Conservation (phyloP, 75 land plant species). For the Pinus taeda region DNA sequence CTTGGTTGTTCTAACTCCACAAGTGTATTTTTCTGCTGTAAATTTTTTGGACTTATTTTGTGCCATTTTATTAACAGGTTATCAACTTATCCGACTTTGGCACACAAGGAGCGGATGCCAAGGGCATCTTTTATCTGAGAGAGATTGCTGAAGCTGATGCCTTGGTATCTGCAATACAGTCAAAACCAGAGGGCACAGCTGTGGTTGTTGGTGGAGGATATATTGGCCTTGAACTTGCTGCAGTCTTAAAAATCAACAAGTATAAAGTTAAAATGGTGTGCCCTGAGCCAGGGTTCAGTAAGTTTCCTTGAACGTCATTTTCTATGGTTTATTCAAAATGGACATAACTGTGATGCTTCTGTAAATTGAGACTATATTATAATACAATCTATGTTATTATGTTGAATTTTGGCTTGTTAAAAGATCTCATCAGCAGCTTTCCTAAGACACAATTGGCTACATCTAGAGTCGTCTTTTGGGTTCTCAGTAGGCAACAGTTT, state of each 20-base stretch:
- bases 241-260: constrained; percentile 71
- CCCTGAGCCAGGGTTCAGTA: constrained; percentile 99
- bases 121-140: constrained; percentile 88
- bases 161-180: constrained; percentile 65
- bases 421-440: too few relatives aligned
- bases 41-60: not conserved
- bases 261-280: constrained; percentile 91
- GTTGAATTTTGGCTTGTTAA: too few relatives aligned
- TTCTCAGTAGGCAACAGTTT: too few relatives aligned
- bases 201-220: constrained; percentile 97
- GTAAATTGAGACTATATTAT: too few relatives aligned
- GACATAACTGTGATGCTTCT: too few relatives aligned
- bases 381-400: too few relatives aligned
- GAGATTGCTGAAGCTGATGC: constrained; percentile 94
- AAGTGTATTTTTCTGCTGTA: not conserved
- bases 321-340: too few relatives aligned
- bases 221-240: constrained; percentile 95
- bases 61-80: constrained; percentile 41
- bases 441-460: too few relatives aligned
- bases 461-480: too few relatives aligned
- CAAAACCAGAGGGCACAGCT: constrained; percentile 73
- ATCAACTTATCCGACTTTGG: constrained; percentile 82
- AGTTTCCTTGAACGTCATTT: constrained; percentile 22
- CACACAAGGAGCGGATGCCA: constrained; percentile 92
- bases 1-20: not conserved